Conservation (phyloP, 805 yeast genomes). For the Blastobotrys muscicola region DNA sequence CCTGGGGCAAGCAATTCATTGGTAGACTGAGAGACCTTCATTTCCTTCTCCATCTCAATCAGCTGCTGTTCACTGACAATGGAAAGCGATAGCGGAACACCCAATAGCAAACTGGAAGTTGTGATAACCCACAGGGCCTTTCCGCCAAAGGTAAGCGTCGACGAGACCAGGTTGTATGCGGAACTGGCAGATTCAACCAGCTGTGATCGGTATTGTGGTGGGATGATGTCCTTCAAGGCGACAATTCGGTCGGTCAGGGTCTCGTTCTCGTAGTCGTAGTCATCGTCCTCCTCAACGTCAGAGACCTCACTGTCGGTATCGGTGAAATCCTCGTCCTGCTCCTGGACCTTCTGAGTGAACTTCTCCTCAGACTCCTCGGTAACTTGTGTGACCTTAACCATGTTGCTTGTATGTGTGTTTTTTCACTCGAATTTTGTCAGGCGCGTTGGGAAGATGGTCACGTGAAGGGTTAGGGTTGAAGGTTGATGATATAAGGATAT, state of each 20-base stretch:
- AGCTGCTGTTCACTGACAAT: constrained; percentile 89
- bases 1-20: constrained; percentile 29
- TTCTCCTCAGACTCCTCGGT: constrained; percentile 34
- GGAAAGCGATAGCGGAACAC: constrained; percentile 86
- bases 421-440: not conserved
- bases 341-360: constrained; percentile 28
- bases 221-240: constrained; percentile 85
- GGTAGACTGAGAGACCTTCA: constrained; percentile 38
- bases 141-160: constrained; percentile 56
- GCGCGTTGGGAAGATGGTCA: not conserved
- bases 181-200: constrained; percentile 29
- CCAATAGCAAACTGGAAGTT: constrained; percentile 73
- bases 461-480: not conserved
- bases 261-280: constrained; percentile 70
- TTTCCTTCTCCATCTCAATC: constrained; percentile 87
- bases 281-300: constrained; percentile 48
- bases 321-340: constrained; percentile 34
- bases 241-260: constrained; percentile 76
- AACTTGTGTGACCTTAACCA: constrained; percentile 72
- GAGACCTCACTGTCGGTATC: constrained; percentile 48
- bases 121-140: constrained; percentile 76
- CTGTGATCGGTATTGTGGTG: constrained; percentile 70
- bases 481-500: not conserved
- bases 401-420: constrained; percentile 19
- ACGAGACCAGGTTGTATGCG: constrained; percentile 30